Evolutionary conservation across 177 flowering plant genomes (phyloP).

Genomic region (Vitis hybrid): DNA sequence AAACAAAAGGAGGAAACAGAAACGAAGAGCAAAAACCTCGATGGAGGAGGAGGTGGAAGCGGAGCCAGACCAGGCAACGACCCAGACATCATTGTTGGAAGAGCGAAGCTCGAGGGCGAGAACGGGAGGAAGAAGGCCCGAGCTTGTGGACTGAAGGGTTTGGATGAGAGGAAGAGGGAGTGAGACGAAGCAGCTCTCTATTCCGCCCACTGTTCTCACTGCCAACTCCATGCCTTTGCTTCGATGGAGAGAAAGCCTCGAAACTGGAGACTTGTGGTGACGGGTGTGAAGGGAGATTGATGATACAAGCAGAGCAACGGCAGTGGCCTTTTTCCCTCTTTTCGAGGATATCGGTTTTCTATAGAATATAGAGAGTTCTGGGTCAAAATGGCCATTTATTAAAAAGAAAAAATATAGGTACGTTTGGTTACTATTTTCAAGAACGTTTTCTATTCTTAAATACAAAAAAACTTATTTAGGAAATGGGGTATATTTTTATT

Average conservation of each 20-base stretch:
- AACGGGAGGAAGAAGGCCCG: conserved; percentile 47
- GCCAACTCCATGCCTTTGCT: conserved; percentile 56
- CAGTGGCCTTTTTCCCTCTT: too few relatives aligned
- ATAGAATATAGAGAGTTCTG: too few relatives aligned
- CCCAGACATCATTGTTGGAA: conserved; percentile 38
- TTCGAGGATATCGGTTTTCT: too few relatives aligned
- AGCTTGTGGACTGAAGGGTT: conserved; percentile 61
- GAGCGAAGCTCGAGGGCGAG: conserved; percentile 76
- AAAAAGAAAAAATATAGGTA: too few relatives aligned
- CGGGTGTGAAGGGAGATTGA: not conserved
- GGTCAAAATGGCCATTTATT: too few relatives aligned
- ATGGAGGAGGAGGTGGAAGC: conserved; percentile 73
- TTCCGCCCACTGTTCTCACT: conserved; percentile 62
- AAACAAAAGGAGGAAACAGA: not conserved
- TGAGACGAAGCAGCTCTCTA: conserved; percentile 74
- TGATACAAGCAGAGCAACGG: too few relatives aligned
- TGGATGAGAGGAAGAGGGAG: conserved; percentile 76
- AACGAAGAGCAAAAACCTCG: conserved; percentile 44
- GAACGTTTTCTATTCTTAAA: too few relatives aligned
- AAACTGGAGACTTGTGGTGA: not conserved
- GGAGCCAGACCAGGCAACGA: conserved; percentile 87
- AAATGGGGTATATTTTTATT: too few relatives aligned
- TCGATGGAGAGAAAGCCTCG: not conserved
- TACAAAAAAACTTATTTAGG: too few relatives aligned
- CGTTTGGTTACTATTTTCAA: too few relatives aligned